Evolutionary conservation across 1,139 yeast species (phyloP).

Genomic region (Debaryomyces psychrophilus): DNA sequence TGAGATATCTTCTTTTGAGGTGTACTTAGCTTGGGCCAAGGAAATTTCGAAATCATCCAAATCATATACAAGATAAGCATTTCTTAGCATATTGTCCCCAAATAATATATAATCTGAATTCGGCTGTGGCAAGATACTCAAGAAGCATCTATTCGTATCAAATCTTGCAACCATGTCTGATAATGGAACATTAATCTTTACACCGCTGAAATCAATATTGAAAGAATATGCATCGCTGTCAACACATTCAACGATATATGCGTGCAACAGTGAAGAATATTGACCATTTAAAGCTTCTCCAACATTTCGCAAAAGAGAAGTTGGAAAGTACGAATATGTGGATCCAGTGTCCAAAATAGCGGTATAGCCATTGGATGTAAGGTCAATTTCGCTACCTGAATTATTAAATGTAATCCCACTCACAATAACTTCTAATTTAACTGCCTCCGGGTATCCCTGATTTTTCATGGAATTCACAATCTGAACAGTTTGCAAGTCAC

Average conservation of each 20-base stretch:
- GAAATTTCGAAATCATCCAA: constrained; percentile 66
- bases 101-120: constrained; percentile 32
- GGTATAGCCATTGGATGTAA: constrained; percentile 25
- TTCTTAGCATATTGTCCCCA: constrained; percentile 76
- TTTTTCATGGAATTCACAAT: constrained; percentile 27
- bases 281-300: constrained; percentile 33
- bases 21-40: constrained; percentile 61
- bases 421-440: constrained; percentile 32
- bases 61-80: constrained; percentile 79
- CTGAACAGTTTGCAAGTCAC: constrained; percentile 35
- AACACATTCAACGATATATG: constrained; percentile 26
- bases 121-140: constrained; percentile 35
- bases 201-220: constrained; percentile 43
- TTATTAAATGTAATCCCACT: constrained; percentile 21
- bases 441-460: constrained; percentile 25
- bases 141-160: constrained; percentile 25
- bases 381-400: constrained; percentile 13
- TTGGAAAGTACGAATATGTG: constrained; percentile 42
- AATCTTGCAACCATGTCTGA: constrained; percentile 26
- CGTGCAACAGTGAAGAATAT: constrained; percentile 15
- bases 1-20: constrained; percentile 46
- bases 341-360: constrained; percentile 50
- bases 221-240: constrained; percentile 23
- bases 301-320: constrained; percentile 27
- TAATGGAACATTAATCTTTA: constrained; percentile 40